These are phyloP conservation scores for Gynandropsis gynandra DNA, from an alignment of 345 rosid genomes.

Conservation along the genomic window DNA sequence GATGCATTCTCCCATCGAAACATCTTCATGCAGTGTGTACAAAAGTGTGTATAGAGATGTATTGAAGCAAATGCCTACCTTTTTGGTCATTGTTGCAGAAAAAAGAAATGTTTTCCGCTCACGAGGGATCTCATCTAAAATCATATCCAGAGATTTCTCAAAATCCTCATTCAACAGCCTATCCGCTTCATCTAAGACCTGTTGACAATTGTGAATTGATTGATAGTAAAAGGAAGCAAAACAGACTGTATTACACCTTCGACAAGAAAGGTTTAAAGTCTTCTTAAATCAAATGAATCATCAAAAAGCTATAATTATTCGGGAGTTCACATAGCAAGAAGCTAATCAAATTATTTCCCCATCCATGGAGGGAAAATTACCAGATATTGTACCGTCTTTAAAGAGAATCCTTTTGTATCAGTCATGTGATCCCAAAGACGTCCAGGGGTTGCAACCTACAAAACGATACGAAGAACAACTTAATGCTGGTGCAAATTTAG, in stretches of 20 bases:
- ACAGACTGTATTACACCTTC: conserved; percentile 3
- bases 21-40: too few relatives aligned
- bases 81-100: conserved; percentile 98
- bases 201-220: conserved; percentile 3
- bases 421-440: conserved; percentile 83
- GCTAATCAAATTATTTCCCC: too few relatives aligned
- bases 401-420: conserved; percentile 88
- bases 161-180: conserved; percentile 88
- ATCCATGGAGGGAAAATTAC: too few relatives aligned
- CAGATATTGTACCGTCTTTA: conserved; percentile 66
- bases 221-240: background rate
- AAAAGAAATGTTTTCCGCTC: conserved; percentile 70
- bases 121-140: conserved; percentile 62
- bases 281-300: too few relatives aligned
- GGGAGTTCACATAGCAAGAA: too few relatives aligned
- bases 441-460: conserved; percentile 90
- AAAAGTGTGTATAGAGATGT: too few relatives aligned
- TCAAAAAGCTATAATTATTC: too few relatives aligned
- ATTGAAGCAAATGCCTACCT: conserved; percentile 47
- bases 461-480: too few relatives aligned
- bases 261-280: too few relatives aligned
- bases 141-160: conserved; percentile 80
- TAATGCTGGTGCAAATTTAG: conserved; percentile 1
- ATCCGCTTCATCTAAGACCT: conserved; percentile 98
- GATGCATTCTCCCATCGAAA: too few relatives aligned